Percentiles rank a stretch among this genome's conserved stretches.
Evolutionary conservation across 768 basidiomycete species (phyloP).

Genomic region (Agaricus subrufescens): DNA sequence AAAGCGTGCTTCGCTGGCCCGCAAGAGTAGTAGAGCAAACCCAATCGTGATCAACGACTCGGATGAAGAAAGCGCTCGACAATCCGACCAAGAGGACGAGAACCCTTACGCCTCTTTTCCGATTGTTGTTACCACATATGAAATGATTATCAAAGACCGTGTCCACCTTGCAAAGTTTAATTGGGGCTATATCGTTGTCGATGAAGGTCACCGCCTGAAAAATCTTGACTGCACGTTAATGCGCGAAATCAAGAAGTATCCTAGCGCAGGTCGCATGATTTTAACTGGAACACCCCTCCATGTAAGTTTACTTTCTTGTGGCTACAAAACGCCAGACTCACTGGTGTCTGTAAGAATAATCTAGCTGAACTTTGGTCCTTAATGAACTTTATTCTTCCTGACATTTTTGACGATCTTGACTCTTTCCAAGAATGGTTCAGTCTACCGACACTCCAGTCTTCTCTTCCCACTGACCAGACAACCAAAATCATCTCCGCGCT

Average conservation of each 20-base stretch:
- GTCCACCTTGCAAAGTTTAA: slow-evolving; percentile 54
- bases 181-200: slow-evolving; percentile 94
- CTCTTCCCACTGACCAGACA: slow-evolving; percentile 54
- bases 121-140: slow-evolving; percentile 87
- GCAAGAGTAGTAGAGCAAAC: slow-evolving; percentile 12
- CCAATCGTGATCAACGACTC: slow-evolving; percentile 17
- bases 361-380: slow-evolving; percentile 92
- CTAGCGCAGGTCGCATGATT: slow-evolving; percentile 83
- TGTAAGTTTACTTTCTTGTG: slow-evolving; percentile 37
- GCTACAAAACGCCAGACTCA: not conserved
- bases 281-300: slow-evolving; percentile 96
- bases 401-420: slow-evolving; percentile 86
- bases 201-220: slow-evolving; percentile 93
- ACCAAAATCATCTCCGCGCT: slow-evolving; percentile 70
- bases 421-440: slow-evolving; percentile 92
- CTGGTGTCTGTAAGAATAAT: slow-evolving; percentile 70
- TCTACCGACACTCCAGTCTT: slow-evolving; percentile 56
- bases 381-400: slow-evolving; percentile 93
- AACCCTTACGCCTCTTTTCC: slow-evolving; percentile 45
- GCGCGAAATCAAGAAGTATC: slow-evolving; percentile 83
- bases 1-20: not conserved
- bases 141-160: slow-evolving; percentile 86
- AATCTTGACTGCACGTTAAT: slow-evolving; percentile 91
- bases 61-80: slow-evolving; percentile 16
- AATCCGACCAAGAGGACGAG: slow-evolving; percentile 15